These are phyloP conservation scores for Eucalyptus erythrocorys DNA, from an alignment of 345 rosid species.

Conservation along the genomic window DNA sequence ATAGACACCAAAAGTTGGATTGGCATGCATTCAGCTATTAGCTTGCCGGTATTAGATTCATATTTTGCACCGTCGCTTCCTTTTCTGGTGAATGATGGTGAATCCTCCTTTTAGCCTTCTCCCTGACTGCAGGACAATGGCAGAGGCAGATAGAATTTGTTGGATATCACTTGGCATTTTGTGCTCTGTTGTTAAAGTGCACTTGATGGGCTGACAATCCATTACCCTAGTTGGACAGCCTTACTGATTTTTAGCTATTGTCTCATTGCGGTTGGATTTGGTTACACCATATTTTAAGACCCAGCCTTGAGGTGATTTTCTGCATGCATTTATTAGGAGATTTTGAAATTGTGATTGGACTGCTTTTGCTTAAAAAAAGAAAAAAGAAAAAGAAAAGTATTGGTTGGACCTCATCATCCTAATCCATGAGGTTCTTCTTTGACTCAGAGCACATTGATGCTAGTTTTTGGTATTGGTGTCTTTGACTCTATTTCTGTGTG, in stretches of 20 bases:
- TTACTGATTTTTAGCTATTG: not conserved
- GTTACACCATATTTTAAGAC: not conserved
- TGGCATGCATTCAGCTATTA: not conserved
- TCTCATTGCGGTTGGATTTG: not conserved
- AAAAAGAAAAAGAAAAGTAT: not conserved
- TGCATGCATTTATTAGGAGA: not conserved
- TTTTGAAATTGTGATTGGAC: not conserved
- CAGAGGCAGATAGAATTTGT: not conserved
- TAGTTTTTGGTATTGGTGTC: not conserved
- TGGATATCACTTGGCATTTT: not conserved
- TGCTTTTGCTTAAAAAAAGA: not conserved
- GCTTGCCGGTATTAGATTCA: not conserved
- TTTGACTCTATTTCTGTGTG: not conserved
- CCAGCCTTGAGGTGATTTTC: not conserved
- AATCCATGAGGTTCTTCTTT: not conserved
- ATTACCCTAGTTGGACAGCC: not conserved
- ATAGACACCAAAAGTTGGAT: not conserved
- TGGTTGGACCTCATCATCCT: not conserved
- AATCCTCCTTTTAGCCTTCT: not conserved
- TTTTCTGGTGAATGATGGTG: not conserved
- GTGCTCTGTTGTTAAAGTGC: not conserved
- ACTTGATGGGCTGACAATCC: not conserved
- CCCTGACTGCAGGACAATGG: not conserved
- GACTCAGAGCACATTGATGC: not conserved
- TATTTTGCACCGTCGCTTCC: not conserved